These are phyloP conservation scores for Coniochaeta ligniaria DNA, from an alignment of 2,329 filamentous ascomycete species.

Conservation along the genomic window DNA sequence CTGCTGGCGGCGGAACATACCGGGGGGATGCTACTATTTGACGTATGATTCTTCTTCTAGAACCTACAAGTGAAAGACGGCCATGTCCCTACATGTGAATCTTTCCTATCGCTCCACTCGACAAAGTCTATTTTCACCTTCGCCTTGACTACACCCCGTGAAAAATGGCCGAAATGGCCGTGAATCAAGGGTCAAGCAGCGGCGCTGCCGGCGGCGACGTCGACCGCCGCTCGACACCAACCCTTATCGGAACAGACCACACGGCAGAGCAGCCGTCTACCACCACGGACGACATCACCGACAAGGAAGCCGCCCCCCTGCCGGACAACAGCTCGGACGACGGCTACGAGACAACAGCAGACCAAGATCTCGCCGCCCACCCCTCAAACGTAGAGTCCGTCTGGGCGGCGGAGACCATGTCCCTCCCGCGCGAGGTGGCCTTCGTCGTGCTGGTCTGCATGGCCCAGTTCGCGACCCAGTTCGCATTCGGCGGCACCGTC, in stretches of 20 bases:
- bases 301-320: background rate
- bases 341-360: background rate
- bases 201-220: background rate
- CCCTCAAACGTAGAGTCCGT: constrained; percentile 5
- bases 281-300: background rate
- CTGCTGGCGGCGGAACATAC: too few relatives aligned
- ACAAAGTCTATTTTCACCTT: background rate
- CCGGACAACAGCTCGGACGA: background rate
- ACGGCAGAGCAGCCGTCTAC: background rate
- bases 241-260: background rate
- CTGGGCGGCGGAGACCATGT: constrained; percentile 7
- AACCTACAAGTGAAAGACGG: too few relatives aligned
- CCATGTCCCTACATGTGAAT: too few relatives aligned
- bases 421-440: constrained; percentile 8
- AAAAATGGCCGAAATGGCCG: background rate
- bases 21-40: too few relatives aligned
- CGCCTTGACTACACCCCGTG: background rate
- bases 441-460: constrained; percentile 12
- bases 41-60: too few relatives aligned
- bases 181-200: background rate
- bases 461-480: constrained; percentile 14
- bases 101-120: background rate
- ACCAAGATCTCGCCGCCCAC: background rate
- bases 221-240: background rate
- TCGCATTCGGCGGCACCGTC: constrained; percentile 7